Percentiles rank a stretch among this genome's conserved stretches.
phyloP scores from a whole-genome alignment of 2,329 filamentous ascomycete genomes.

The Colletotrichum melonis region DNA sequence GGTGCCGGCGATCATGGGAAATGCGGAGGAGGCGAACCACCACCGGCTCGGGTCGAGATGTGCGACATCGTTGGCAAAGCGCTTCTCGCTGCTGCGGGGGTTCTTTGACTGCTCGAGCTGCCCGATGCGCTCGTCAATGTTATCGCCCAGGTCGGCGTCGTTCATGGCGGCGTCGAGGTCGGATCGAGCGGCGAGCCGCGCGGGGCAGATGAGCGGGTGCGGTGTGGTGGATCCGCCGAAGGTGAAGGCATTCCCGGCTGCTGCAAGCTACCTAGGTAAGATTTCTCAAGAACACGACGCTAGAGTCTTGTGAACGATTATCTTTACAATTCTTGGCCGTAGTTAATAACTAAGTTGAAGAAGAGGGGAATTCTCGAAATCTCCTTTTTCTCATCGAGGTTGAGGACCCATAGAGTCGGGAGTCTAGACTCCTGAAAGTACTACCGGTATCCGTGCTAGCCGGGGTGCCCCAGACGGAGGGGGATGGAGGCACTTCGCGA shows the following conservation, averaged over 20 bases:
- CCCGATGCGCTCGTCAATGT: constrained; percentile 49
- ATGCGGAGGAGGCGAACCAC: constrained; percentile 73
- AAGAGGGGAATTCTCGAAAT: background rate
- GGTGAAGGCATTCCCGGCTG: constrained; percentile 28
- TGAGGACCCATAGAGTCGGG: background rate
- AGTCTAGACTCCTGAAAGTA: constrained; percentile 5
- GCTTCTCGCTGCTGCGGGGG: constrained; percentile 36
- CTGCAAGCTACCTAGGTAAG: background rate
- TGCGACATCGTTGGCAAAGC: constrained; percentile 50
- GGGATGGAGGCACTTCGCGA: constrained; percentile 13
- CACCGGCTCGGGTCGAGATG: constrained; percentile 65
- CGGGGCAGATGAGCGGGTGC: background rate
- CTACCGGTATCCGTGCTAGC: background rate
- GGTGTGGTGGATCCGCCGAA: background rate
- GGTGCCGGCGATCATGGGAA: constrained; percentile 85
- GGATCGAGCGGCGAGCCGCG: background rate
- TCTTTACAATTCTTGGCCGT: background rate
- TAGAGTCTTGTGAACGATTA: background rate
- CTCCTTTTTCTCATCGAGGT: background rate
- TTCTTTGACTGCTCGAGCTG: constrained; percentile 41
- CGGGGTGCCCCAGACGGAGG: constrained; percentile 10
- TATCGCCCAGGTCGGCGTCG: constrained; percentile 51
- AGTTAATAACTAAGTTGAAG: background rate
- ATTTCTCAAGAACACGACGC: background rate
- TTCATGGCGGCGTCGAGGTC: constrained; percentile 48